Conservation (phyloP, 2,329 filamentous ascomycete species). For the Epichloe elymi region DNA sequence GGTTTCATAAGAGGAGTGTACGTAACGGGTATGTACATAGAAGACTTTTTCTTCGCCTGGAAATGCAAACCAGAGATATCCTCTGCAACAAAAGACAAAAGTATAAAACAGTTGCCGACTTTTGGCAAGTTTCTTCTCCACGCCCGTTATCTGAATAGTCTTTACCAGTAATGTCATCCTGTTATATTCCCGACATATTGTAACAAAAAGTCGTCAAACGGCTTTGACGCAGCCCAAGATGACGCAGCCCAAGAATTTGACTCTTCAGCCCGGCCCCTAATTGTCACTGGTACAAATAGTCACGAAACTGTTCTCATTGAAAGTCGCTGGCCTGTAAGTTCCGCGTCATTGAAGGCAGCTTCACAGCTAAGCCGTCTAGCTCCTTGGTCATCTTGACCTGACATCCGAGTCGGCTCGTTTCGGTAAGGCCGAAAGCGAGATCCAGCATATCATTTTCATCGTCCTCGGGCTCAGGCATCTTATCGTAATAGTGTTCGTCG, state of each 20-base stretch:
- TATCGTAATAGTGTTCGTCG: slow-evolving; percentile 60
- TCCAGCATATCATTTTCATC: slow-evolving; percentile 88
- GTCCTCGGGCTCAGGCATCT: slow-evolving; percentile 64
- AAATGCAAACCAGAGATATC: slow-evolving; percentile 8
- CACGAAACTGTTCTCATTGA: slow-evolving; percentile 15
- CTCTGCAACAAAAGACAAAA: neutral
- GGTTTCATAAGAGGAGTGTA: slow-evolving; percentile 16
- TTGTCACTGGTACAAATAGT: neutral
- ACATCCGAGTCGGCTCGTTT: slow-evolving; percentile 73
- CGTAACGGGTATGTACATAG: slow-evolving; percentile 3
- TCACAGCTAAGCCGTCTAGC: slow-evolving; percentile 73
- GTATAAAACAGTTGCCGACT: neutral
- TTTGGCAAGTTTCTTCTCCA: neutral
- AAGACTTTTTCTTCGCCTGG: slow-evolving; percentile 3
- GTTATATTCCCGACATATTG: slow-evolving; percentile 1
- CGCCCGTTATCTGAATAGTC: neutral
- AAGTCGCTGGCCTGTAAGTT: slow-evolving; percentile 97
- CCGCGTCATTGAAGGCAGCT: slow-evolving; percentile 82
- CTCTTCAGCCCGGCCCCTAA: neutral
- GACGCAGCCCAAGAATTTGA: neutral
- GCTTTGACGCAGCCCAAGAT: neutral
- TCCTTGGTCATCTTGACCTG: slow-evolving; percentile 88
- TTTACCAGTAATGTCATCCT: neutral
- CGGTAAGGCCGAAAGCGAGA: slow-evolving; percentile 76
- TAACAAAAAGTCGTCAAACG: slow-evolving; percentile 4